phyloP scores from a whole-genome alignment of 306 rosid genomes.

The Inga leiocalycina region DNA sequence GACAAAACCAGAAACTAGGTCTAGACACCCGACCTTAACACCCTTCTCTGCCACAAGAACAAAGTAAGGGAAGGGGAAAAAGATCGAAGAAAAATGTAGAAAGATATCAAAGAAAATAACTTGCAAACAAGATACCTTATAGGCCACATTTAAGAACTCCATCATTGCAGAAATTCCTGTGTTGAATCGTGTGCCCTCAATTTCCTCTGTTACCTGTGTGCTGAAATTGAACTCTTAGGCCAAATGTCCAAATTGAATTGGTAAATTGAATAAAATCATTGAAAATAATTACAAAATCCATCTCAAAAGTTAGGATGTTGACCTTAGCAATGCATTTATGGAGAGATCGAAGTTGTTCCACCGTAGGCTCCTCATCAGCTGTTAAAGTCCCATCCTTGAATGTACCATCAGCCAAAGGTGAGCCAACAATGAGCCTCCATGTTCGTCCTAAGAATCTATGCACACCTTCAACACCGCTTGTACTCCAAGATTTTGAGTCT shows the following conservation, averaged over 20 bases:
- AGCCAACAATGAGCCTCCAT: constrained; percentile 90
- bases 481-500: constrained; percentile 91
- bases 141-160: constrained; percentile 92
- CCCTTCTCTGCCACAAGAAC: not conserved
- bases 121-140: constrained; percentile 56
- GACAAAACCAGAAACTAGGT: not conserved
- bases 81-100: not conserved
- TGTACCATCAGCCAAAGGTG: constrained; percentile 80
- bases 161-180: constrained; percentile 99
- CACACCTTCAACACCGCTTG: constrained; percentile 96
- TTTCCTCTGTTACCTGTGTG: constrained; percentile 90
- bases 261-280: constrained; percentile 25
- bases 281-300: constrained; percentile 11
- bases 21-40: not conserved
- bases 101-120: not conserved
- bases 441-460: constrained; percentile 92
- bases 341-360: constrained; percentile 82
- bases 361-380: constrained; percentile 75
- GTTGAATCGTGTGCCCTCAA: constrained; percentile 90
- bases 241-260: constrained; percentile 33
- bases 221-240: constrained; percentile 41
- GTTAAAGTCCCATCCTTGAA: constrained; percentile 75
- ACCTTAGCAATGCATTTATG: constrained; percentile 98
- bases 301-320: constrained; percentile 36
- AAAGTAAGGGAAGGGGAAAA: not conserved